Percentiles rank a stretch among this genome's conserved stretches.
Conservation (phyloP, 2,329 filamentous ascomycete genomes). For the Mariannaea elegans region DNA sequence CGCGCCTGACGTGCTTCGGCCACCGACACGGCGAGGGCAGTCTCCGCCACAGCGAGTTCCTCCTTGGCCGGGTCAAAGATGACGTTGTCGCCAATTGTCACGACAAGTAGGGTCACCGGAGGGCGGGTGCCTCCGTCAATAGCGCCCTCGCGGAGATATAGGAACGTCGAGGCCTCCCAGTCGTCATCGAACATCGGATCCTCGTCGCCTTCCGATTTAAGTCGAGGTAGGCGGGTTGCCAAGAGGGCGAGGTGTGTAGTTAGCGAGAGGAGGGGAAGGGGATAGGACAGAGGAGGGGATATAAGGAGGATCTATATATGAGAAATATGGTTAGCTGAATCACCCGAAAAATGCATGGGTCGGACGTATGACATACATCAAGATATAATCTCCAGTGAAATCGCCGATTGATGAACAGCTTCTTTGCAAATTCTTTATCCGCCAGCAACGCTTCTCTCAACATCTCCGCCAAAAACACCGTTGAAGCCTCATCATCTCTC, state of each 20-base stretch:
- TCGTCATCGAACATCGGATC: constrained; percentile 98
- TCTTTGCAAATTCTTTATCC: constrained; percentile 73
- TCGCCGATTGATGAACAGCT: constrained; percentile 85
- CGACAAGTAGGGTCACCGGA: constrained; percentile 89
- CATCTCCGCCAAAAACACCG: constrained; percentile 88
- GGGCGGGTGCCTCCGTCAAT: constrained; percentile 62
- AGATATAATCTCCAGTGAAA: constrained; percentile 98
- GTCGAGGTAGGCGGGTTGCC: constrained; percentile 81
- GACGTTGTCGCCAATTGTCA: constrained; percentile 85
- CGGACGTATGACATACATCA: constrained; percentile 72
- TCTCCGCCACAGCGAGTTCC: constrained; percentile 92
- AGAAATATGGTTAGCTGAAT: constrained; percentile 18
- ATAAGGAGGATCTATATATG: constrained; percentile 80
- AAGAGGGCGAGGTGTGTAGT: constrained; percentile 94
- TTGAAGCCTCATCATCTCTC: constrained; percentile 89
- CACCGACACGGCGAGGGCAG: constrained; percentile 85
- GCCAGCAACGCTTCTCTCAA: constrained; percentile 85
- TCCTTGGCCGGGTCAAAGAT: constrained; percentile 93
- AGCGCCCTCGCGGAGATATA: constrained; percentile 70
- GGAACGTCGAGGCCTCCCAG: constrained; percentile 82
- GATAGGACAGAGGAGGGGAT: constrained; percentile 92
- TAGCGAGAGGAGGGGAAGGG: constrained; percentile 88
- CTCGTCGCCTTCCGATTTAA: constrained; percentile 91
- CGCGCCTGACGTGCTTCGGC: constrained; percentile 53
- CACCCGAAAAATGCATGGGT: background rate